phyloP scores from a whole-genome alignment of 192 early-diverging fungal genomes.

The Phlyctochytrium planicorne region DNA sequence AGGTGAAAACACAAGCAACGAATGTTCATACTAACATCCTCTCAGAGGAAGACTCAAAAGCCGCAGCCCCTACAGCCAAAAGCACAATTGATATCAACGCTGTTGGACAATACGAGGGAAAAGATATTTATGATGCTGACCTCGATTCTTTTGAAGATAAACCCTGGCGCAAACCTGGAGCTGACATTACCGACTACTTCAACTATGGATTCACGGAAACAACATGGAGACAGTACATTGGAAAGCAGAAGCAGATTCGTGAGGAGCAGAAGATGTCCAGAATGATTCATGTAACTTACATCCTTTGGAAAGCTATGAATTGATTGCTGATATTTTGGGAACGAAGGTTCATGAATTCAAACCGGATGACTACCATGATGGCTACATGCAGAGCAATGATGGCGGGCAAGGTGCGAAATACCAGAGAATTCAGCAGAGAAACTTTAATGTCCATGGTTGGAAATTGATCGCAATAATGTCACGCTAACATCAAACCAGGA shows the following conservation, averaged over 20 bases:
- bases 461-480: too few relatives aligned
- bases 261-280: slow-evolving; percentile 62
- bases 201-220: slow-evolving; percentile 98
- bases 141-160: slow-evolving; percentile 93
- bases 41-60: not conserved
- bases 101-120: slow-evolving; percentile 75
- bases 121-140: slow-evolving; percentile 86
- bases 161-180: slow-evolving; percentile 85
- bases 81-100: slow-evolving; percentile 60
- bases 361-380: too few relatives aligned
- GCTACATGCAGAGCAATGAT: too few relatives aligned
- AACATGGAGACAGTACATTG: slow-evolving; percentile 92
- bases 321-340: not conserved
- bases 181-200: slow-evolving; percentile 98
- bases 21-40: not conserved
- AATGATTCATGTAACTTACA: slow-evolving; percentile 39
- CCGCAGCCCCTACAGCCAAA: not conserved
- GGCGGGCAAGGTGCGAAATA: not conserved
- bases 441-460: slow-evolving; percentile 23
- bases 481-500: too few relatives aligned
- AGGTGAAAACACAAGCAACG: too few relatives aligned
- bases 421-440: not conserved
- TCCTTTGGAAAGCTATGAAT: not conserved
- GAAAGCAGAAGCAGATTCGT: slow-evolving; percentile 87
- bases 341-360: not conserved